These are phyloP conservation scores for Ceratocystis alfenasii DNA, from an alignment of 2,329 filamentous ascomycete species.

Conservation along the genomic window DNA sequence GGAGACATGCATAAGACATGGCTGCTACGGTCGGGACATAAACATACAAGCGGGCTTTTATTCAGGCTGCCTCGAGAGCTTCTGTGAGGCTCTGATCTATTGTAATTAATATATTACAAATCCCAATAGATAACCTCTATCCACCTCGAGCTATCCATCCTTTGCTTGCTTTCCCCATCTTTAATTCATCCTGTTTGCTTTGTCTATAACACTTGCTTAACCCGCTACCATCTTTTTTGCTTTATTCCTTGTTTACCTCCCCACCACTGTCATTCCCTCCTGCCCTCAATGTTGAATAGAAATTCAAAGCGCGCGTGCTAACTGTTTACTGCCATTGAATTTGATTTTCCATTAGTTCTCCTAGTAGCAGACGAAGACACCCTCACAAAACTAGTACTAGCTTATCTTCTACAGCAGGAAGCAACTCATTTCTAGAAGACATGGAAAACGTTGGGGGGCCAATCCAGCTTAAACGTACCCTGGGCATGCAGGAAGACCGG, in stretches of 20 bases:
- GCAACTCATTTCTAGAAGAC: constrained; percentile 53
- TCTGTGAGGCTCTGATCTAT: not conserved
- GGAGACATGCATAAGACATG: not conserved
- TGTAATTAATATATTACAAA: not conserved
- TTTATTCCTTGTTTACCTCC: not conserved
- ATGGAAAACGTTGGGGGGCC: constrained; percentile 59
- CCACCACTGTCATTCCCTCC: not conserved
- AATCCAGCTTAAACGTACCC: constrained; percentile 53
- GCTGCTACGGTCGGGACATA: not conserved
- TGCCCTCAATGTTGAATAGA: too few species aligned
- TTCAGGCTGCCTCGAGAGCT: not conserved
- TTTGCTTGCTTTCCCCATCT: constrained; percentile 7
- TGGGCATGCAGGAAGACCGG: constrained; percentile 65
- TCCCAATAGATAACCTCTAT: not conserved
- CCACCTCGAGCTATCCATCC: not conserved
- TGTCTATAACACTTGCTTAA: constrained; percentile 2
- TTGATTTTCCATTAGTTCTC: constrained; percentile 41
- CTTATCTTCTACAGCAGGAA: constrained; percentile 49
- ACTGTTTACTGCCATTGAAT: constrained; percentile 43
- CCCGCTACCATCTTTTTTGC: not conserved
- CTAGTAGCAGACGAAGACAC: constrained; percentile 39
- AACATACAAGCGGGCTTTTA: not conserved
- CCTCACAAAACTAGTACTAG: constrained; percentile 44
- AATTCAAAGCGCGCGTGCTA: constrained; percentile 25
- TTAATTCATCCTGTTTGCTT: constrained; percentile 14